These are phyloP conservation scores for Colletotrichum sansevieriae DNA, from an alignment of 2,329 filamentous ascomycete genomes.

Conservation along the genomic window DNA sequence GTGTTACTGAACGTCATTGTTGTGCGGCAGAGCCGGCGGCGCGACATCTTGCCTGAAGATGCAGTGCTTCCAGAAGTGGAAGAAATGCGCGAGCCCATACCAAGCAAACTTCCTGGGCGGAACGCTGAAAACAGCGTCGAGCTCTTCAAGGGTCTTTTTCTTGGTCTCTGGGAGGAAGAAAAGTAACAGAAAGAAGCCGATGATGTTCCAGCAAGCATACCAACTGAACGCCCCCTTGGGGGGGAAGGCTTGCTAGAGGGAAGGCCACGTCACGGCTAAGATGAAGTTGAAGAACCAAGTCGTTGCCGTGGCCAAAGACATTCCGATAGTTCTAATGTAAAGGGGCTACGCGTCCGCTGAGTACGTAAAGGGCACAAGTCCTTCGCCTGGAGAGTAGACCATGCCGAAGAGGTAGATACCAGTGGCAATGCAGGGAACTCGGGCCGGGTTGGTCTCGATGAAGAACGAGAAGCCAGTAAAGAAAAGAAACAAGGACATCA, in stretches of 20 bases:
- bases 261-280: conserved; percentile 61
- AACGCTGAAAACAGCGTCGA: conserved; percentile 47
- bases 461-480: conserved; percentile 63
- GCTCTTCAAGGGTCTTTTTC: conserved; percentile 59
- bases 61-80: conserved; percentile 45
- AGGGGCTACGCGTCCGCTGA: conserved; percentile 76
- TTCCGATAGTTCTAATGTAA: conserved; percentile 72
- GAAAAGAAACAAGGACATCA: conserved; percentile 69
- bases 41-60: conserved; percentile 40
- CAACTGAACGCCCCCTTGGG: conserved; percentile 62
- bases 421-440: conserved; percentile 59
- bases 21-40: conserved; percentile 36
- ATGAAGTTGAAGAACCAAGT: conserved; percentile 63
- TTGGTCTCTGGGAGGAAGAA: conserved; percentile 60
- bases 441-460: conserved; percentile 53
- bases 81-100: conserved; percentile 45
- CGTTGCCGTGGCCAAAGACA: conserved; percentile 69
- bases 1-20: conserved; percentile 3
- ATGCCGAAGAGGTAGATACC: conserved; percentile 65
- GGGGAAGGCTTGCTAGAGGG: conserved; percentile 58
- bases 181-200: conserved; percentile 59
- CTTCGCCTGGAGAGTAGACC: conserved; percentile 71
- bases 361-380: conserved; percentile 75
- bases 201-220: conserved; percentile 63
- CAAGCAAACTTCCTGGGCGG: conserved; percentile 19